Conservation (phyloP, 345 rosid genomes). For the Raphanus sativus region DNA sequence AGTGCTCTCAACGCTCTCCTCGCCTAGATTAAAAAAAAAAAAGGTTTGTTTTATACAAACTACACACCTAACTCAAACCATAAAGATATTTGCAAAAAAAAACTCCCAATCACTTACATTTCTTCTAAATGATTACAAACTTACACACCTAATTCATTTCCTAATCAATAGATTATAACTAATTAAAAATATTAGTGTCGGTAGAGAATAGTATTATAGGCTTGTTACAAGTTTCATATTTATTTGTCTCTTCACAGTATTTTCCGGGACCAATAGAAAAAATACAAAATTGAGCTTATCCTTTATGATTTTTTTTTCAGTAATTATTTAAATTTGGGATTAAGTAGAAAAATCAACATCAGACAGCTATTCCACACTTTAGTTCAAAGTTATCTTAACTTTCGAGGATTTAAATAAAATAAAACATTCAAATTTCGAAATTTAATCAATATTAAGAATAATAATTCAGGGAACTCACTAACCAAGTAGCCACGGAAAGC, state of each 20-base stretch:
- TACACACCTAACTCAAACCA: not conserved
- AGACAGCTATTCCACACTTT: slow-evolving; percentile 38
- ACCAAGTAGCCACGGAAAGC: slow-evolving; percentile 97
- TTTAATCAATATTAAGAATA: not conserved
- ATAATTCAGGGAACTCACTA: slow-evolving; percentile 36
- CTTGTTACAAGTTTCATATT: slow-evolving; percentile 23
- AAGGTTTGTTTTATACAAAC: not conserved
- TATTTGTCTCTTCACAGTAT: slow-evolving; percentile 27
- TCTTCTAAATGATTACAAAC: not conserved
- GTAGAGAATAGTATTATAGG: slow-evolving; percentile 30
- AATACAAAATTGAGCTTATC: slow-evolving; percentile 22
- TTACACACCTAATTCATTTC: slow-evolving; percentile 4
- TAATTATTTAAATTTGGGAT: not conserved
- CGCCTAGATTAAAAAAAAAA: slow-evolving; percentile 50
- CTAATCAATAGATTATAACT: not conserved
- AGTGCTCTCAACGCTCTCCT: slow-evolving; percentile 89
- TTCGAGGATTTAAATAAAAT: not conserved
- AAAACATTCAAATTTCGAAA: slow-evolving; percentile 9
- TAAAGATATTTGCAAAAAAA: not conserved
- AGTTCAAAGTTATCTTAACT: not conserved
- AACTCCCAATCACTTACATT: slow-evolving; percentile 1
- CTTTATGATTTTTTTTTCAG: not conserved
- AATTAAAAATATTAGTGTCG: slow-evolving; percentile 22
- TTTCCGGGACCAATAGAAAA: slow-evolving; percentile 36
- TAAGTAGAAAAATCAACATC: slow-evolving; percentile 32